These are phyloP conservation scores for Candida verbasci DNA, from an alignment of 805 yeast genomes.

Conservation along the genomic window DNA sequence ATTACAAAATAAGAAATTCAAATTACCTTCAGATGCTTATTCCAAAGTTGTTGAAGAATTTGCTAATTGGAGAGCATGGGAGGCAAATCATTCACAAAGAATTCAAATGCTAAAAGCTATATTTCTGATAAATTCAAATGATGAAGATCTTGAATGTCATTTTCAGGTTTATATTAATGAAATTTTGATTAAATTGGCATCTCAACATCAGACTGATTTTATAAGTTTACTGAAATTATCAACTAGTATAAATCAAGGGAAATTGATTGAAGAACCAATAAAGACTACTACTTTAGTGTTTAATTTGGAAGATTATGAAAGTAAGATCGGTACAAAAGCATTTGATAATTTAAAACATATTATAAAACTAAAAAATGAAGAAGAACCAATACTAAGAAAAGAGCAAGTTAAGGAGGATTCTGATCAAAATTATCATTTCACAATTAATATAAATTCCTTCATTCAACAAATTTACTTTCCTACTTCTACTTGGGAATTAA, in stretches of 20 bases:
- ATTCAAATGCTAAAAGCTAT: conserved; percentile 15
- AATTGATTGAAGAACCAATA: not conserved
- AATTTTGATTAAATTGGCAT: conserved; percentile 4
- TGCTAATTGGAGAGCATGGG: conserved; percentile 89
- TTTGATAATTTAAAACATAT: conserved; percentile 7
- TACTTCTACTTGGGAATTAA: conserved; percentile 4
- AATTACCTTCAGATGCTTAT: conserved; percentile 49
- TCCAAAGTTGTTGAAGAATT: conserved; percentile 55
- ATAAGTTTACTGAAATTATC: conserved; percentile 4
- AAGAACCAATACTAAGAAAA: not conserved
- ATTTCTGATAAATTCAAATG: conserved; percentile 6
- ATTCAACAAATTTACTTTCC: conserved; percentile 8
- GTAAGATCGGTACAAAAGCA: conserved; percentile 15
- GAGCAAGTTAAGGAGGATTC: not conserved
- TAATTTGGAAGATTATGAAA: conserved; percentile 14
- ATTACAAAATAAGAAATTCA: conserved; percentile 15
- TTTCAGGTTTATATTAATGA: conserved; percentile 5
- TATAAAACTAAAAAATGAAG: not conserved
- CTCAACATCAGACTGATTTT: conserved; percentile 3
- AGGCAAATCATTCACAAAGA: conserved; percentile 43
- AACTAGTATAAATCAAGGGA: not conserved
- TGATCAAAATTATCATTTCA: not conserved
- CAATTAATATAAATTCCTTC: conserved; percentile 4
- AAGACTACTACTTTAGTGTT: conserved; percentile 9
- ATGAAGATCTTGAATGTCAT: not conserved